These are phyloP conservation scores for Citrullus amarus DNA, from an alignment of 306 rosid genomes.

Conservation along the genomic window DNA sequence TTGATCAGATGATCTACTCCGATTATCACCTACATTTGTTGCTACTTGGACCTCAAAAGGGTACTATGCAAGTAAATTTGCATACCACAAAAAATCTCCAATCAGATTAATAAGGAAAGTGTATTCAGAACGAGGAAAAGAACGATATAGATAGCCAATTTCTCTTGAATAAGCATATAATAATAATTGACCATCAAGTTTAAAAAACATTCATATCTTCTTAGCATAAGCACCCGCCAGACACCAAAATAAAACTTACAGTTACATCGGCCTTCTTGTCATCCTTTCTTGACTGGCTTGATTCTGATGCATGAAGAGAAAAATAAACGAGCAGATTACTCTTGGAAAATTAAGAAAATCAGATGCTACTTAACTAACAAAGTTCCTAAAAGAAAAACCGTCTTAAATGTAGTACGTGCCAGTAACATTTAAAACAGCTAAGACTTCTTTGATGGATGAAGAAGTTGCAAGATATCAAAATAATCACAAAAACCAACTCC, in stretches of 20 bases:
- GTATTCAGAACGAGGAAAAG: neutral
- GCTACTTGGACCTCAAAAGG: constrained; percentile 25
- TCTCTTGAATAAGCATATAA: neutral
- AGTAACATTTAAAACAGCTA: neutral
- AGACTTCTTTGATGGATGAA: neutral
- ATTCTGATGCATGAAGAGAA: neutral
- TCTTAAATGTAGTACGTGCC: neutral
- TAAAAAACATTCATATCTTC: neutral
- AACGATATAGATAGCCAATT: neutral
- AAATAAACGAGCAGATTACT: neutral
- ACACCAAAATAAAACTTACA: neutral
- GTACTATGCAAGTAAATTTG: constrained; percentile 13
- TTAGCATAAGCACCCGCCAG: neutral
- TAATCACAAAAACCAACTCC: neutral
- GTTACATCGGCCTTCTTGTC: neutral
- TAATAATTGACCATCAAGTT: neutral
- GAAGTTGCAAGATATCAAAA: neutral
- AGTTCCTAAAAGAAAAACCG: neutral
- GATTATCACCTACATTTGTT: constrained; percentile 22
- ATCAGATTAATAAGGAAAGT: neutral
- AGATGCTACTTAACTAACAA: neutral
- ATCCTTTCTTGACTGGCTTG: neutral
- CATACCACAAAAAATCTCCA: neutral
- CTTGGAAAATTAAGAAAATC: neutral
- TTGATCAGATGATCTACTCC: constrained; percentile 24